These are phyloP conservation scores for Candida ficus DNA, from an alignment of 805 yeast genomes.

Conservation along the genomic window DNA sequence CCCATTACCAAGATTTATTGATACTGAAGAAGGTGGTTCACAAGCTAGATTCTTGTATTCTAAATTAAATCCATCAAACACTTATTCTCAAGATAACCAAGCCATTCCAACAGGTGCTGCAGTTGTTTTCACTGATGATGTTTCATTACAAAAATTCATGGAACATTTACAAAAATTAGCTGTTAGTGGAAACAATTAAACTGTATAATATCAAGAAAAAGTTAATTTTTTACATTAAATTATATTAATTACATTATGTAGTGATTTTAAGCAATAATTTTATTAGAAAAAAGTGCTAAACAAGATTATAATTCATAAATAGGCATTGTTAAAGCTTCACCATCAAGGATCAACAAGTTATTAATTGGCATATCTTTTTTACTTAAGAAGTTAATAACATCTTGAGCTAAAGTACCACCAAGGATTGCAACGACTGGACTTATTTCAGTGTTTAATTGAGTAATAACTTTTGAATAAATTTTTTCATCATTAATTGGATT, in stretches of 20 bases:
- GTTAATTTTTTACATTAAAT: neutral
- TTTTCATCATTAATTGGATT: constrained; percentile 35
- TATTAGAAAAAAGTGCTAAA: no score
- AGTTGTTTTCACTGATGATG: constrained; percentile 94
- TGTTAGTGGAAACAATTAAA: constrained; percentile 35
- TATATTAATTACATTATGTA: no score
- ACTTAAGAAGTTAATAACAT: constrained; percentile 76
- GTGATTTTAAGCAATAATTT: no score
- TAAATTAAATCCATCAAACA: constrained; percentile 89
- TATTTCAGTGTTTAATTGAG: constrained; percentile 57
- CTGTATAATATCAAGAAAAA: neutral
- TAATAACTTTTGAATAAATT: constrained; percentile 35
- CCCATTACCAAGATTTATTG: constrained; percentile 96
- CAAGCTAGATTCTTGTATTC: constrained; percentile 96
- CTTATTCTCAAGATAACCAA: constrained; percentile 52
- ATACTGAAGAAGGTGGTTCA: constrained; percentile 97
- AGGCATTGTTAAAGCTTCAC: constrained; percentile 67
- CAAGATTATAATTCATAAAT: constrained; percentile 52
- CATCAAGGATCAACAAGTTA: constrained; percentile 76
- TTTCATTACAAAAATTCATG: constrained; percentile 91
- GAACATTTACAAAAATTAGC: constrained; percentile 88
- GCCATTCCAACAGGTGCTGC: constrained; percentile 49
- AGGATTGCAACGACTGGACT: constrained; percentile 81
- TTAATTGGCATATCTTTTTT: constrained; percentile 76
- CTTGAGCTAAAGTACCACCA: constrained; percentile 90